Base-by-base conservation (phyloP, 306 rosid species). In the Castanopsis chinensis region DNA sequence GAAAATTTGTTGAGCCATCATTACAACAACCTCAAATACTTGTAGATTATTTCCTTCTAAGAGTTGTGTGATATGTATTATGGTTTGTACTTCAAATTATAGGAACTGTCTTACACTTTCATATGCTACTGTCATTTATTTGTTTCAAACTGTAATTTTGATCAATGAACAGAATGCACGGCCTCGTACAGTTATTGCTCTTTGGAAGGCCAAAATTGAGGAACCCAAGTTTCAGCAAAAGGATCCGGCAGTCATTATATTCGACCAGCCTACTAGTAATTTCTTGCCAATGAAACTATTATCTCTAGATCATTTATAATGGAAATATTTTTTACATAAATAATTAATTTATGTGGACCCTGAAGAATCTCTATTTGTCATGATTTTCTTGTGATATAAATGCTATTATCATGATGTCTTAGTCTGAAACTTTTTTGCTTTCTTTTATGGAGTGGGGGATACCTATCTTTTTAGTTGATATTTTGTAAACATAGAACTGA, bases 161-260 rank as follows among this genome's bases (percentile, higher is more conserved):
- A 27, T 18, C 67, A 68, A 64, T 75, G 58, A 58, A 21, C 74
- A 80, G 83, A 70, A 74, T 12, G 73, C 75, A 35, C 75, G 6
- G 60, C 83, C 83, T 55, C 20, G 59, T 4, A 65, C 74, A 1
- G 68, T 74, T 21, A 43, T 80, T 67, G 64, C 74, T 73, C 83
- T 80, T 69, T 74, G 83, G 83, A 80, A 65, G 70, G 64, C 60
- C 60, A 75, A 55, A 27, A 25, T 80, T 17, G 83, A 74, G 70
- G 69, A 74, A 69, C 80, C 75, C 15, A 43, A 45, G 13, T 69
- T 81, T 56, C 59, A 45, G 28, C 84, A 75, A 74, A 23, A 52
- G 7, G 64, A 81, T 69, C 80, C 80, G 0, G 60, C 56, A 30
- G 17, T 81, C 25, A 28, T 20, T 30, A 69, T 75, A 49, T 7